Base-by-base conservation (phyloP, 352 stramenopile genomes). In the Pilasporangium apinafurcum region DNA sequence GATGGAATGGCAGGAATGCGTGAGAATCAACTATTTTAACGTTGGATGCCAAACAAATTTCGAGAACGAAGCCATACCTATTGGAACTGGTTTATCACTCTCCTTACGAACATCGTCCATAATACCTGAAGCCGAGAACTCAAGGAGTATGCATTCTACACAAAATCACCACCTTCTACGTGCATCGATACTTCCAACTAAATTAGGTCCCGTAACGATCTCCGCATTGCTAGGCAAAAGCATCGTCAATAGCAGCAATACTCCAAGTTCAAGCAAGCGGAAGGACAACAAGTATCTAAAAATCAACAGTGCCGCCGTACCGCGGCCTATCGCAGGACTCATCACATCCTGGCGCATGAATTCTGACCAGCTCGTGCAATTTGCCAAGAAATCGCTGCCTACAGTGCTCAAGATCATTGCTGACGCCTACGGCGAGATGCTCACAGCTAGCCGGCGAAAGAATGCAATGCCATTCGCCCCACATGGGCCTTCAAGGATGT, bases 261-360 rank as follows among this genome's bases (percentile, higher is more conserved):
- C 43, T 4, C 37, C 25, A 8, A 51, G 45, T 1, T 48, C 54
- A 1, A 57, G 63, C 27, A 52, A 65, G 33, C 83, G 81, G 43
- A 74, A 78, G 18, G 54, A 70, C 4, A 50, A 17, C 38, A 83
- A 77, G 48, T 86, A 68, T 48, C 80, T 90, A 32, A 87, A 88
- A 37, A 56, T 92, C 42, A 86, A 82, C 53, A 85, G 67, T 34
- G 45, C 59, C 2, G 62, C 60, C 2, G 76, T 92, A n/a, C 81
- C 75, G 31, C 58, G 64, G 21, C 44, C 77, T 4, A 67, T 92
- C 44, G 63, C 73, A 2, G 59, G 65, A 2, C 44, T 92, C 16
- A 77, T 90, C 38, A 92, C 78, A 13, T 89, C 78, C 6, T 92
- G 81, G 81, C 77, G 78, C 22, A 80, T 92, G 42, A 90, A 90